Evolutionary conservation across 345 rosid species (phyloP), one percentile per base, ranked within the genome.

Genomic region (Bruguiera parviflora): DNA sequence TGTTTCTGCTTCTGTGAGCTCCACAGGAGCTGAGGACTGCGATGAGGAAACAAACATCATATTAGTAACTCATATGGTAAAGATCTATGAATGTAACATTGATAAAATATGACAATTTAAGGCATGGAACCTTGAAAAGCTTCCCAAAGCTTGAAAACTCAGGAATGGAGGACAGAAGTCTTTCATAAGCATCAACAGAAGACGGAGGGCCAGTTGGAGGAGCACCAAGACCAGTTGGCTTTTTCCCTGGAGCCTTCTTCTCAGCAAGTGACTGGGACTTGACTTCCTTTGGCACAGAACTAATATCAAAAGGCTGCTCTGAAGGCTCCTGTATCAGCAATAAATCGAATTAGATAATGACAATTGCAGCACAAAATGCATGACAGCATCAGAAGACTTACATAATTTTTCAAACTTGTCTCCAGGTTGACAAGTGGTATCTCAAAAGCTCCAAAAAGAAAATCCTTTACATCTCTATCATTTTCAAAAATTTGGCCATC

Each of bases 1-100:
- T 47, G 99, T 95, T 79, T 90, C 99, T 62, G 96, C 92, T 87
- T 95, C 99, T 46, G 99, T 92, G 71, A 92, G 85, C 85, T 95
- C 99, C 75, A 90, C 96, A 58, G 91, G 96, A 43, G 88, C 63
- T 35, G 98, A 85, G 32, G 99, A 92, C 99, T 95, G 86, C 61
- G 35, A 59, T 24, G 77, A 76, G 65, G 29, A 53, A 67, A 35
- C 29, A 69, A 53, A 67, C 10, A 75, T 56, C 25, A 22, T 16
- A 16, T 56, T 56, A 56, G 29, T 56, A 10, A 25, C 16, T 56
- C 0, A 5, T 27, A 10, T 24, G 9, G 59, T 21, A 56, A 24
- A 0, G 18, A 43, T 43, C 18, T 43, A 43, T 16, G 18, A 56
- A 56, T 55, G 15, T 8, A 11, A 32, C 9, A 27, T 59, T 16